A percentile compares a stretch with the other conserved stretches of the same genome.
phyloP scores from a whole-genome alignment of 2,329 filamentous ascomycete species.

The Colletotrichum paranaense region DNA sequence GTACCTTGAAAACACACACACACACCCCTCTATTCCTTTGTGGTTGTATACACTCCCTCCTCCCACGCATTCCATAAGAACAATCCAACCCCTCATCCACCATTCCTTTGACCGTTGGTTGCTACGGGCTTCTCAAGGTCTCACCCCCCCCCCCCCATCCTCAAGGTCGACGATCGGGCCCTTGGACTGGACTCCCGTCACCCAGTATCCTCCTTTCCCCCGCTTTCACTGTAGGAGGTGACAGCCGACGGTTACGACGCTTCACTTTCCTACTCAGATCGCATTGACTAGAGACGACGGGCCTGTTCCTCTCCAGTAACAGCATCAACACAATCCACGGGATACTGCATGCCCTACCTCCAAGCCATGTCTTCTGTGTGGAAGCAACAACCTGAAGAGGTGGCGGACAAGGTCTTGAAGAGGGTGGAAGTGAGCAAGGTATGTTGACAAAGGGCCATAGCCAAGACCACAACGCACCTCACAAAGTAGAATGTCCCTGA shows the following conservation, averaged over 20 bases:
- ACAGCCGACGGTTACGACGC: not conserved
- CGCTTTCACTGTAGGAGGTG: not conserved
- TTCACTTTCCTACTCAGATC: not conserved
- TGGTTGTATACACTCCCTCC: not conserved
- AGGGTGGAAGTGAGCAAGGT: slow-evolving; percentile 82
- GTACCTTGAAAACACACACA: not conserved
- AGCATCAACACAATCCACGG: not conserved
- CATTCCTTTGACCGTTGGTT: slow-evolving; percentile 9
- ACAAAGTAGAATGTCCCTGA: not conserved
- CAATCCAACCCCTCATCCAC: not conserved
- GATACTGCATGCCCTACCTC: not conserved
- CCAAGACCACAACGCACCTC: slow-evolving; percentile 6
- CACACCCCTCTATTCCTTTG: not conserved
- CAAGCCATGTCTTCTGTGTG: slow-evolving; percentile 68
- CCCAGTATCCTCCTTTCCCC: not conserved
- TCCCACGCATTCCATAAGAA: slow-evolving; percentile 9
- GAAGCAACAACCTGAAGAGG: slow-evolving; percentile 72
- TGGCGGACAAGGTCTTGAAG: slow-evolving; percentile 76
- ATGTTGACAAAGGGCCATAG: slow-evolving; percentile 45
- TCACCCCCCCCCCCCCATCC: not conserved
- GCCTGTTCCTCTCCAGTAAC: not conserved
- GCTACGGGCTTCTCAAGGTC: slow-evolving; percentile 4
- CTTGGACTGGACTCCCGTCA: not conserved
- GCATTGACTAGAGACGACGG: not conserved
- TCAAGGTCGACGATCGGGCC: not conserved